Percentiles rank a stretch among this genome's conserved stretches.
Conservation (phyloP, 345 rosid species). For the Syzygium aqueum region DNA sequence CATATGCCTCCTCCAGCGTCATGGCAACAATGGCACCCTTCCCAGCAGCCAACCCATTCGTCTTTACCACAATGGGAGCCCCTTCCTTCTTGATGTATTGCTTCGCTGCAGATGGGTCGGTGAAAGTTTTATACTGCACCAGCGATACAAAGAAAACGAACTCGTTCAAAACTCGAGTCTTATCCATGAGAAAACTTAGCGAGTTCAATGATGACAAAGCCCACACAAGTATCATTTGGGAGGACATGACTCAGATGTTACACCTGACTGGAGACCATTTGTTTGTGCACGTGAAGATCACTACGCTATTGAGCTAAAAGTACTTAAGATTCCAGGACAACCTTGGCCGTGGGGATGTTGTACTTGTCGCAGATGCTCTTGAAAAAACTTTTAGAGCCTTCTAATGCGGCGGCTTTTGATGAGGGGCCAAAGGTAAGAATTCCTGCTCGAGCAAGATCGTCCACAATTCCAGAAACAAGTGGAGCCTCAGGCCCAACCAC, state of each 20-base stretch:
- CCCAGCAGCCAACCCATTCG: conserved; percentile 95
- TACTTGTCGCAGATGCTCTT: conserved; percentile 80
- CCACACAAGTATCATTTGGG: background rate
- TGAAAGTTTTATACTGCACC: conserved; percentile 62
- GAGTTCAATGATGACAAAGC: background rate
- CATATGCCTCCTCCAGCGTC: conserved; percentile 68
- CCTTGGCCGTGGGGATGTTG: conserved; percentile 91
- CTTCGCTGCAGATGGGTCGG: conserved; percentile 60
- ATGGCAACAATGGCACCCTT: conserved; percentile 84
- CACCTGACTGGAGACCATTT: background rate
- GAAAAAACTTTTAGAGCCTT: conserved; percentile 94
- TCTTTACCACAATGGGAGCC: conserved; percentile 73
- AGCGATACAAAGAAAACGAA: background rate
- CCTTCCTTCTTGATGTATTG: conserved; percentile 69
- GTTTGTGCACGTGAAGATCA: background rate
- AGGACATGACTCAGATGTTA: background rate
- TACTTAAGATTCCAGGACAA: conserved; percentile 5
- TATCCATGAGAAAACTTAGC: background rate
- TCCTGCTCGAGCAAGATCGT: conserved; percentile 56
- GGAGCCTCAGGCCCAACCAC: conserved; percentile 96
- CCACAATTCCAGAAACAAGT: conserved; percentile 78
- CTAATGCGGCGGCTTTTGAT: conserved; percentile 90
- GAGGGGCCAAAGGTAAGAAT: conserved; percentile 89
- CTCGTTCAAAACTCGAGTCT: no score
- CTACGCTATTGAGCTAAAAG: background rate